Evolutionary conservation across 805 yeast genomes (phyloP).

Genomic region (Torulaspora microellipsoides): DNA sequence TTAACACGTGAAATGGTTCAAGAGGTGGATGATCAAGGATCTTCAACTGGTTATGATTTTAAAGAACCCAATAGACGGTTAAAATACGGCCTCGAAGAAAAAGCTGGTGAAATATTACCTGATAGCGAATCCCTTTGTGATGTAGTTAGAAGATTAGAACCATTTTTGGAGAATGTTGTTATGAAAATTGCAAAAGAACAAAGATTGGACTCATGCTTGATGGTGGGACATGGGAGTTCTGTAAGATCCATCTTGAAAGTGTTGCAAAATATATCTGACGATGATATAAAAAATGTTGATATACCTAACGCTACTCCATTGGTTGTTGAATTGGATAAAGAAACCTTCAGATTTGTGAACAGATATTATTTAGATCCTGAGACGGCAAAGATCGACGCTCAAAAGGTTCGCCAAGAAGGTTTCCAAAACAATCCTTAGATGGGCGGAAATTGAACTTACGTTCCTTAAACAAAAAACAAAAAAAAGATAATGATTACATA

Average conservation of each 20-base stretch:
- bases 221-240: constrained; percentile 80
- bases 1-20: constrained; percentile 36
- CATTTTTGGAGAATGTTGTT: constrained; percentile 50
- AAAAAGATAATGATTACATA: too few relatives aligned
- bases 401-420: constrained; percentile 76
- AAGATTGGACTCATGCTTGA: constrained; percentile 51
- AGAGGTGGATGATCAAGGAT: constrained; percentile 35
- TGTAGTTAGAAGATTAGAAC: constrained; percentile 63
- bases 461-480: too few relatives aligned
- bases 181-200: constrained; percentile 43
- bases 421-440: constrained; percentile 33
- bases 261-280: constrained; percentile 59
- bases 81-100: constrained; percentile 35
- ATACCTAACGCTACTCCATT: constrained; percentile 84
- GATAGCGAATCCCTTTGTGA: constrained; percentile 68
- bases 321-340: constrained; percentile 56
- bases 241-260: constrained; percentile 71
- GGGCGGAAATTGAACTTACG: too few relatives aligned
- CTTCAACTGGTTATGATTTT: constrained; percentile 33
- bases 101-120: constrained; percentile 47
- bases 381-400: constrained; percentile 72
- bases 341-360: constrained; percentile 42
- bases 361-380: constrained; percentile 75
- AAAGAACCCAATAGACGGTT: constrained; percentile 35
- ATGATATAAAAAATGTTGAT: constrained; percentile 65